These are phyloP conservation scores for Fusarium continuum DNA, from an alignment of 2,329 filamentous ascomycete genomes.

Conservation along the genomic window DNA sequence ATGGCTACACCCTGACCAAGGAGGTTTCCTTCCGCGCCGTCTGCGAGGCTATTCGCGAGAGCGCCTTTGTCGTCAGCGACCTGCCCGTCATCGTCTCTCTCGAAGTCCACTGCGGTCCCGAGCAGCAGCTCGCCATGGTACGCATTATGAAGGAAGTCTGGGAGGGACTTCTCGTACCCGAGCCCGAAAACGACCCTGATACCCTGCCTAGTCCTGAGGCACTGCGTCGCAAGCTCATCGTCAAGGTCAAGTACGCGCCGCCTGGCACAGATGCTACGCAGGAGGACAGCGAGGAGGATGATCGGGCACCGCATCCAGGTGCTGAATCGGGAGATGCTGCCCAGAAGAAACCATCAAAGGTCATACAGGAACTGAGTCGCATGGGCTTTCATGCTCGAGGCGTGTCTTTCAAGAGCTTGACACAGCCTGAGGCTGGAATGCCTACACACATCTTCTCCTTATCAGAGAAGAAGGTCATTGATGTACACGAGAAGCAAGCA, in stretches of 20 bases:
- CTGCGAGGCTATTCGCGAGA: slow-evolving; percentile 79
- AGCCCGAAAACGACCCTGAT: slow-evolving; percentile 56
- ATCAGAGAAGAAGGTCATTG: slow-evolving; percentile 71
- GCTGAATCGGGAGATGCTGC: slow-evolving; percentile 56
- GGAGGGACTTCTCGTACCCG: slow-evolving; percentile 74
- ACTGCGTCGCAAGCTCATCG: slow-evolving; percentile 79
- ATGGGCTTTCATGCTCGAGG: slow-evolving; percentile 86
- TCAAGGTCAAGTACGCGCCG: slow-evolving; percentile 80
- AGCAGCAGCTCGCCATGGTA: slow-evolving; percentile 91
- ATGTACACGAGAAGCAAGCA: slow-evolving; percentile 61
- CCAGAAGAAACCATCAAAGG: slow-evolving; percentile 62
- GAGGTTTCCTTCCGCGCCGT: slow-evolving; percentile 88
- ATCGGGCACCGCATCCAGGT: slow-evolving; percentile 50
- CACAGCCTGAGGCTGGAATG: slow-evolving; percentile 74
- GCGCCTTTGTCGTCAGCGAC: slow-evolving; percentile 78
- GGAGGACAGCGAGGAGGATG: slow-evolving; percentile 49
- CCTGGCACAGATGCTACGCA: slow-evolving; percentile 46
- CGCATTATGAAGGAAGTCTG: slow-evolving; percentile 89
- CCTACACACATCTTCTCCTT: slow-evolving; percentile 75
- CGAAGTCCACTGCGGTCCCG: slow-evolving; percentile 83
- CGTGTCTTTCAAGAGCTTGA: slow-evolving; percentile 81
- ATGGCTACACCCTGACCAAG: slow-evolving; percentile 91
- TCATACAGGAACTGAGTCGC: slow-evolving; percentile 77
- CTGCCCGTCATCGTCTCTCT: slow-evolving; percentile 93
- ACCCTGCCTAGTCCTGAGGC: slow-evolving; percentile 73